A percentile compares a stretch with the other conserved stretches of the same genome.
These are phyloP conservation scores for Parachaetomium inaequale DNA, from an alignment of 495 filamentous ascomycete genomes.

Conservation along the genomic window DNA sequence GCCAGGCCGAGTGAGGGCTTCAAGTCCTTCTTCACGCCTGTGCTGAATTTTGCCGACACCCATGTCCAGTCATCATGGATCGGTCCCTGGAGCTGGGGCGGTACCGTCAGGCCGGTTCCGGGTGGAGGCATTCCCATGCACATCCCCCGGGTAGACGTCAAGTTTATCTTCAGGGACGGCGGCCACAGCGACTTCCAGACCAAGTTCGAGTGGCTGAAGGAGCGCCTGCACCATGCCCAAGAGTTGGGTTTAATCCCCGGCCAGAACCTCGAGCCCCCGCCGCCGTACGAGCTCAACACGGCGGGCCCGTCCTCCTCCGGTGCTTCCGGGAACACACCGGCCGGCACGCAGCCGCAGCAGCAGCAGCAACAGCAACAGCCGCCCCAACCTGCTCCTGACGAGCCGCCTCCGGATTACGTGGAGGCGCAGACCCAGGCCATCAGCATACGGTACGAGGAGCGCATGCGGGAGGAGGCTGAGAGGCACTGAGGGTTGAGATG, in stretches of 20 bases:
- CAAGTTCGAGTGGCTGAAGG: conserved; percentile 79
- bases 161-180: conserved; percentile 89
- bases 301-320: conserved; percentile 32
- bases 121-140: conserved; percentile 82
- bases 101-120: conserved; percentile 70
- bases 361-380: conserved; percentile 24
- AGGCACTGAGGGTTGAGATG: conserved; percentile 27
- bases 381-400: conserved; percentile 55
- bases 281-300: conserved; percentile 63
- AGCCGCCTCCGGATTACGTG: conserved; percentile 91
- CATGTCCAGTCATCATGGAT: conserved; percentile 90
- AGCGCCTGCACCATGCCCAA: conserved; percentile 72
- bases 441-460: conserved; percentile 46
- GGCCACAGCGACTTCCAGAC: conserved; percentile 89
- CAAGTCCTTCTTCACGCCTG: conserved; percentile 84
- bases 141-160: conserved; percentile 67
- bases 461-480: conserved; percentile 46
- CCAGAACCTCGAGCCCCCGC: conserved; percentile 69
- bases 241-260: conserved; percentile 57
- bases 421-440: conserved; percentile 81
- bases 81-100: conserved; percentile 91
- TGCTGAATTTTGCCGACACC: conserved; percentile 81
- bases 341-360: not conserved
- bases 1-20: conserved; percentile 61
- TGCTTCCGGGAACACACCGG: conserved; percentile 1